Evolutionary conservation across 2,329 filamentous ascomycete species (phyloP), one percentile per base, ranked within the genome.

Genomic region (Didymella lethalis): DNA sequence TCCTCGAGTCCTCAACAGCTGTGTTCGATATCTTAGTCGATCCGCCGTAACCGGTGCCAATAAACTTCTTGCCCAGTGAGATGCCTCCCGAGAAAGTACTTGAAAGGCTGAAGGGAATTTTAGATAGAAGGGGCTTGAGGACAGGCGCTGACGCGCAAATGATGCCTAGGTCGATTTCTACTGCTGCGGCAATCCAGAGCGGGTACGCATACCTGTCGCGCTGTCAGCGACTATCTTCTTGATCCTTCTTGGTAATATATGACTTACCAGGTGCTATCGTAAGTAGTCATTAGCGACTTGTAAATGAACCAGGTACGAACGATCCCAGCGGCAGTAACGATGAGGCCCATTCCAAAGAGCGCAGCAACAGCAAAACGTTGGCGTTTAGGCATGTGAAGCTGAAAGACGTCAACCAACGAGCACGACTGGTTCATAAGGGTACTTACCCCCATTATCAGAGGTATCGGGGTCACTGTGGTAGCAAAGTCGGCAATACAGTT

Each of bases 141-240:
- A 72, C 69, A n/a, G 71, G 72, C 1, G 69, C 70, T 8, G 68
- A 72, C 18, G 72, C 71, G 47, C 71, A 75, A 26, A 75, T 74
- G n/a, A 82, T 75, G 10, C 78, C 80, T 7, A 82, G 59, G 57
- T 82, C 79, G 8, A 82, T 78, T 62, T 82, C 80, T 2, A 82
- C 75, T 0, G 78, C 76, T 4, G 80, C 79, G 43, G 75, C 75
- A n/a, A 82, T 81, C 78, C 80, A 82, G 0, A 82, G 66, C 6
- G 78, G 78, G 68, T 79, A 81, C 4, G 77, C 71, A 52, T 74
- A 58, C 55, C 55, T 58, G 40, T 11, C 2, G 1, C 6, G 2
- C 7, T 7, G n/a, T 58, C 12, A 53, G 31, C 28, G 5, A 12
- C n/a, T 0, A 16, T 25, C 8, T 23, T 23, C 8, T 5, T 2